Base-by-base conservation (phyloP, 1,139 yeast species). In the Pichia sp. region DNA sequence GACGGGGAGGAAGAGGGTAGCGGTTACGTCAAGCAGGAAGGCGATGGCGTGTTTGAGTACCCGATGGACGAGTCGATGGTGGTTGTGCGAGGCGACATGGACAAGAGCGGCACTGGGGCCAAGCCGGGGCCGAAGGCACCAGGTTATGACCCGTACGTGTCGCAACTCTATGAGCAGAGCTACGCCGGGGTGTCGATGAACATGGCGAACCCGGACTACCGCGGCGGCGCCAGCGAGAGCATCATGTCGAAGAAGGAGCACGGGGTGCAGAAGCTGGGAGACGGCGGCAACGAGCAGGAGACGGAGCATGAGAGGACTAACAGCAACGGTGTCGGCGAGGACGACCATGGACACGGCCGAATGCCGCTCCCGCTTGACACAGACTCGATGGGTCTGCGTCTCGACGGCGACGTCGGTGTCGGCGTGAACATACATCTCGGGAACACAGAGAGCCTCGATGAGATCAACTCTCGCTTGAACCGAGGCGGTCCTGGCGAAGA, bases 1-100 rank as follows among this genome's bases (percentile, higher is more conserved):
- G 33, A 10, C 27, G 24, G 16, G 12, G 14, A 31, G 14, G 38
- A 47, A 27, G 55, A 69, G 69, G 54, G 64, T 66, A 56, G 73
- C 67, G 24, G 74, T 59, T 31, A 71, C 16, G 48, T 42, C n/a
- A 52, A 69, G 70, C 55, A 65, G 66, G 58, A 73, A 12, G 34
- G 72, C 62, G 27, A 14, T 4, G 52, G 38, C n/a, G 27, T 17
- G 8, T 43, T 38, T 36, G 47, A 55, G 27, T 47, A 50, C 20
- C 50, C 44, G 20, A 44, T 49, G 54, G 53, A 54, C 46, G 56
- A 51, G 27, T 40, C 58, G 0, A 53, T 52, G 3, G 47, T 49
- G n/a, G 60, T 42, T 6, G 24, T 51, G 17, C 27, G 36, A 10
- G 46, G 30, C 40, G 40, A 46, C 20, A 17, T n/a, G 40, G 50